Conservation (phyloP, 345 rosid species). For the Hypericum androsaemum region DNA sequence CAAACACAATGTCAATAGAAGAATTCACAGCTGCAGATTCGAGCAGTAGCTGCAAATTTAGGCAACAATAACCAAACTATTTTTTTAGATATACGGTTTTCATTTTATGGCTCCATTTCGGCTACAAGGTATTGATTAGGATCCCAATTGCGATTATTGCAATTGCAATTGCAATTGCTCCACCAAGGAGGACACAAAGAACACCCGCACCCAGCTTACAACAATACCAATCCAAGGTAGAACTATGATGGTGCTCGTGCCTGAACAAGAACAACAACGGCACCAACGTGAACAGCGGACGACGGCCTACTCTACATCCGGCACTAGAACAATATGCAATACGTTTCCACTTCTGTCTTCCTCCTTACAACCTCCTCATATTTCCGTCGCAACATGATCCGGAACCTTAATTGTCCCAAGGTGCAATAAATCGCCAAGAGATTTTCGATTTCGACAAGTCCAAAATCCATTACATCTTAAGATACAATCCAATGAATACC, state of each 20-base stretch:
- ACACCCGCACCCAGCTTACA: constrained; percentile 31
- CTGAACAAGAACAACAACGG: constrained; percentile 54
- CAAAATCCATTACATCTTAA: constrained; percentile 76
- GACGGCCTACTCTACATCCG: constrained; percentile 70
- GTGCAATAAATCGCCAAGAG: constrained; percentile 30
- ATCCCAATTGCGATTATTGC: neutral
- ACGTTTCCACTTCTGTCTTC: constrained; percentile 70
- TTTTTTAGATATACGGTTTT: too few relatives aligned
- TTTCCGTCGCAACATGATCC: constrained; percentile 32
- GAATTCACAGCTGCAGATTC: too few relatives aligned
- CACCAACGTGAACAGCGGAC: constrained; percentile 53
- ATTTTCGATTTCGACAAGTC: constrained; percentile 51
- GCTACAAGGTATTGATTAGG: too few relatives aligned
- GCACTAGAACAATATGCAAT: constrained; percentile 97
- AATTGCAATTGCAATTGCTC: constrained; percentile 33
- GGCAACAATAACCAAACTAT: too few relatives aligned
- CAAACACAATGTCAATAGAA: too few relatives aligned
- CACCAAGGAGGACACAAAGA: constrained; percentile 33
- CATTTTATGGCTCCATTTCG: too few relatives aligned
- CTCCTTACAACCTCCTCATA: constrained; percentile 72
- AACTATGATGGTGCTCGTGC: constrained; percentile 69
- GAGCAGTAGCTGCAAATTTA: too few relatives aligned
- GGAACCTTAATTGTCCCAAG: constrained; percentile 36
- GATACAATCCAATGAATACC: constrained; percentile 70
- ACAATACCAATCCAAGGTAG: constrained; percentile 61